These are phyloP conservation scores for Podaxis pistillaris DNA, from an alignment of 768 basidiomycete genomes.

Conservation along the genomic window DNA sequence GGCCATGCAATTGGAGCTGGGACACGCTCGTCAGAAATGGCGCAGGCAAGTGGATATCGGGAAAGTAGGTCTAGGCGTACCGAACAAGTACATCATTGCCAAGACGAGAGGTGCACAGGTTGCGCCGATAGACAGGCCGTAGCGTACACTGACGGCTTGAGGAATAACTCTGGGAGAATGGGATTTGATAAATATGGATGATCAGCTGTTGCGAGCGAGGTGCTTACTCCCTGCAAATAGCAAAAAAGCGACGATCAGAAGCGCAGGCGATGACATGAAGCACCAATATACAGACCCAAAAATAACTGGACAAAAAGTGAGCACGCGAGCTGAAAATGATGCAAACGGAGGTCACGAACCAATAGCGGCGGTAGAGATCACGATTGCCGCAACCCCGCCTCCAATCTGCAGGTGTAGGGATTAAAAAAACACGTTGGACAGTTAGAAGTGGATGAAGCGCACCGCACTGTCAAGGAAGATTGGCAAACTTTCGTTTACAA, in stretches of 20 bases:
- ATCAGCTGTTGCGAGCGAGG: background rate
- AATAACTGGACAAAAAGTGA: constrained; percentile 50
- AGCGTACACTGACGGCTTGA: constrained; percentile 72
- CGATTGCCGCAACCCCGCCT: constrained; percentile 74
- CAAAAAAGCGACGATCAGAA: constrained; percentile 20
- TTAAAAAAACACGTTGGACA: background rate
- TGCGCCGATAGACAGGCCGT: constrained; percentile 81
- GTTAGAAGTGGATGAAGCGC: constrained; percentile 21
- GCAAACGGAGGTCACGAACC: constrained; percentile 34
- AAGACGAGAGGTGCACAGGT: constrained; percentile 75
- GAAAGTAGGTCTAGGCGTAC: constrained; percentile 31
- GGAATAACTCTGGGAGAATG: constrained; percentile 50
- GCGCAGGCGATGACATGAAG: background rate
- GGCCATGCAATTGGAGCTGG: constrained; percentile 80
- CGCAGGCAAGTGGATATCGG: background rate
- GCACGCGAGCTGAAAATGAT: background rate
- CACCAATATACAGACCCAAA: constrained; percentile 60
- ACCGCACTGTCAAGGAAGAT: constrained; percentile 81
- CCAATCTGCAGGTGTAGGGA: constrained; percentile 30
- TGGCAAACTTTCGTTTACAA: constrained; percentile 80
- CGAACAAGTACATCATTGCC: constrained; percentile 63
- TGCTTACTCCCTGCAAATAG: constrained; percentile 58
- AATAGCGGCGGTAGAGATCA: constrained; percentile 75
- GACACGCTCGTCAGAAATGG: constrained; percentile 19
- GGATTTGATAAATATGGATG: background rate